Percentiles rank a stretch among this genome's conserved stretches.
Evolutionary conservation across 2,329 filamentous ascomycete species (phyloP).

Genomic region (Ophiostoma montium): DNA sequence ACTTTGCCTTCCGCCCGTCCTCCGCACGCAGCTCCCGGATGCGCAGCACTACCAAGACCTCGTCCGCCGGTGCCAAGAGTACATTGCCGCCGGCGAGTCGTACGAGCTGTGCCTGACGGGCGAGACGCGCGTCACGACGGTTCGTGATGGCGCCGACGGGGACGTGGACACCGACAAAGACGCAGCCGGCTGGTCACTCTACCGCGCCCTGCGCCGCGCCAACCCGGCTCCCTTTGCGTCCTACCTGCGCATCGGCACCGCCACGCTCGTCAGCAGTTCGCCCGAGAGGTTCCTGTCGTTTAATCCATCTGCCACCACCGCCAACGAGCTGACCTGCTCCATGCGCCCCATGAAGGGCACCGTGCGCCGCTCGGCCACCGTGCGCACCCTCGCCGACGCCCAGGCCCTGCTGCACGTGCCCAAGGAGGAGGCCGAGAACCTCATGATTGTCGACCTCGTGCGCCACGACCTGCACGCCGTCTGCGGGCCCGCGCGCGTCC

Average conservation of each 20-base stretch:
- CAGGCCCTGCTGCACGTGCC: slow-evolving; percentile 58
- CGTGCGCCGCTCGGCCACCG: slow-evolving; percentile 58
- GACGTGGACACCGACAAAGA: neutral
- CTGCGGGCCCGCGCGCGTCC: slow-evolving; percentile 58
- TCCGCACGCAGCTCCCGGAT: slow-evolving; percentile 27
- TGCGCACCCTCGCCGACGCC: slow-evolving; percentile 56
- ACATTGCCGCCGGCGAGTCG: slow-evolving; percentile 63
- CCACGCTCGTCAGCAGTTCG: slow-evolving; percentile 67
- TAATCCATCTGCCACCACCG: neutral
- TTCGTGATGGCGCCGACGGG: neutral
- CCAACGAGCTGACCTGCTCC: slow-evolving; percentile 47
- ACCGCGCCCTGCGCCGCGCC: slow-evolving; percentile 50
- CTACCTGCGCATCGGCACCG: slow-evolving; percentile 55
- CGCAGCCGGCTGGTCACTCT: slow-evolving; percentile 48
- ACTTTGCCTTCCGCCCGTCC: neutral
- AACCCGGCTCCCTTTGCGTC: slow-evolving; percentile 81
- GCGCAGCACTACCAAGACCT: slow-evolving; percentile 46
- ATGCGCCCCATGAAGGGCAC: slow-evolving; percentile 97
- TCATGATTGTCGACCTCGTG: slow-evolving; percentile 98
- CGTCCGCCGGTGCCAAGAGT: slow-evolving; percentile 54
- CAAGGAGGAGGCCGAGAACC: slow-evolving; percentile 88
- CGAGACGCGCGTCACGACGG: slow-evolving; percentile 46
- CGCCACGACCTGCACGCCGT: slow-evolving; percentile 84
- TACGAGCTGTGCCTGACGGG: slow-evolving; percentile 79
- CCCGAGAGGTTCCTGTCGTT: slow-evolving; percentile 68